Conservation (phyloP, 179 eudicot species). For the Amaranthus tricolor region DNA sequence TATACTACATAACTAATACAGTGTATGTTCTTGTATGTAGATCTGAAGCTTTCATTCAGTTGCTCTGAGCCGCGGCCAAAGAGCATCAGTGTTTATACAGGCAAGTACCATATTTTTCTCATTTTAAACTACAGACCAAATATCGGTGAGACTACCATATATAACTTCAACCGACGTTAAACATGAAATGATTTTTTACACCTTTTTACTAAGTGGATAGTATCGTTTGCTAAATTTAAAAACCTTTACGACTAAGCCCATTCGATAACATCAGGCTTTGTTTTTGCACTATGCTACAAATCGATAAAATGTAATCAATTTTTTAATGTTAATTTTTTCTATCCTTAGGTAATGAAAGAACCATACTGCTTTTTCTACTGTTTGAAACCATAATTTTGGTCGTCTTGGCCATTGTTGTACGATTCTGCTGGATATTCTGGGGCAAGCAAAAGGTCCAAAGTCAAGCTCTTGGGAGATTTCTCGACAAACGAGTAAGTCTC, state of each 20-base stretch:
- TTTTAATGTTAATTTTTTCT: constrained; percentile 1
- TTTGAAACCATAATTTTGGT: constrained; percentile 56
- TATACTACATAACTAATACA: background rate
- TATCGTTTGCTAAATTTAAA: no score
- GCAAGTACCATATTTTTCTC: constrained; percentile 32
- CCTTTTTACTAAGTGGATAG: no score
- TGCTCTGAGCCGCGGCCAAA: constrained; percentile 57
- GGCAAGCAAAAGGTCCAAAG: constrained; percentile 72
- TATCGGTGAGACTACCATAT: no score
- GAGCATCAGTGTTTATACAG: constrained; percentile 62
- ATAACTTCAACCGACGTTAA: no score
- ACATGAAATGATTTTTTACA: no score
- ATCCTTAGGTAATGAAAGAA: constrained; percentile 60
- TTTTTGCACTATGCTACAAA: no score
- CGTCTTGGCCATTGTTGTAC: constrained; percentile 46
- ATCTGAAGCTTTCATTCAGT: constrained; percentile 59
- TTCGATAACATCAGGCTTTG: no score
- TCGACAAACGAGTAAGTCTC: constrained; percentile 75
- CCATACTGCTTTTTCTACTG: constrained; percentile 65
- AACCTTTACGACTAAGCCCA: no score
- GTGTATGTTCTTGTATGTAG: constrained; percentile 31
- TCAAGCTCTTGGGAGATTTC: constrained; percentile 68
- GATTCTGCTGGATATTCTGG: constrained; percentile 88
- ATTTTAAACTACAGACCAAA: background rate
- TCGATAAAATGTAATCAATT: no score